A percentile compares a stretch with the other conserved stretches of the same genome.
phyloP scores from a whole-genome alignment of 116 monocot species.

The Posidonia oceanica region DNA sequence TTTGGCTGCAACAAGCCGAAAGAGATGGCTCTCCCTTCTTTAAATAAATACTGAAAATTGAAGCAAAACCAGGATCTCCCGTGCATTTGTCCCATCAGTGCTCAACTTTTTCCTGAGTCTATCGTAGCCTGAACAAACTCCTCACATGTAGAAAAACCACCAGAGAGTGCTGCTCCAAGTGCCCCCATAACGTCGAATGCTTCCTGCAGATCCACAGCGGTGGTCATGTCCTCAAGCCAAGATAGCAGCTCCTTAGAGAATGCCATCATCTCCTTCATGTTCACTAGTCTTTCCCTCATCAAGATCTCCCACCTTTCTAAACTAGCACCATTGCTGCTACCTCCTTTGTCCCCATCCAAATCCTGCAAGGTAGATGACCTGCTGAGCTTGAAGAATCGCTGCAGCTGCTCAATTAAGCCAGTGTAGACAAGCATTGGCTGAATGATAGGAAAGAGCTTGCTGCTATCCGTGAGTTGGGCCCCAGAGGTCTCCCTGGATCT shows the following conservation, averaged over 20 bases:
- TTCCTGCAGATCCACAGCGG: constrained; percentile 58
- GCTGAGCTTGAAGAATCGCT: constrained; percentile 63
- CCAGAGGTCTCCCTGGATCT: constrained; percentile 21
- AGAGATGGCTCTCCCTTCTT: too few species aligned
- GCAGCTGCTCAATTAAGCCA: constrained; percentile 86
- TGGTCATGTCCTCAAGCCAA: constrained; percentile 91
- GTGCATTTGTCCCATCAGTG: background rate
- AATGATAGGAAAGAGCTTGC: constrained; percentile 42
- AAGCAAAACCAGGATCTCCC: too few species aligned
- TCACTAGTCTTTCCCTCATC: constrained; percentile 79
- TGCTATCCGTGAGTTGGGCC: constrained; percentile 13
- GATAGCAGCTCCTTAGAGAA: constrained; percentile 72
- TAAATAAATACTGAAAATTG: too few species aligned
- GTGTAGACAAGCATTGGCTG: constrained; percentile 91
- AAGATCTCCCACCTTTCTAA: constrained; percentile 68
- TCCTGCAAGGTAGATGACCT: constrained; percentile 11
- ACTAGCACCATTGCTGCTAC: background rate
- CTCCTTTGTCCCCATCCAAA: constrained; percentile 4
- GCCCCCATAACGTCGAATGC: constrained; percentile 83
- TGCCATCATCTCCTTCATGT: constrained; percentile 86
- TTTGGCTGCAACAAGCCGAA: too few species aligned
- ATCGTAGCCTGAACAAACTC: constrained; percentile 83
- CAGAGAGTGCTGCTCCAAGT: constrained; percentile 37
- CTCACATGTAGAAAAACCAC: constrained; percentile 54
- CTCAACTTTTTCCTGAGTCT: constrained; percentile 30